Evolutionary conservation across 768 basidiomycete genomes (phyloP), one percentile per base, ranked within the genome.

Genomic region (Sistotremastrum niveocremeum): DNA sequence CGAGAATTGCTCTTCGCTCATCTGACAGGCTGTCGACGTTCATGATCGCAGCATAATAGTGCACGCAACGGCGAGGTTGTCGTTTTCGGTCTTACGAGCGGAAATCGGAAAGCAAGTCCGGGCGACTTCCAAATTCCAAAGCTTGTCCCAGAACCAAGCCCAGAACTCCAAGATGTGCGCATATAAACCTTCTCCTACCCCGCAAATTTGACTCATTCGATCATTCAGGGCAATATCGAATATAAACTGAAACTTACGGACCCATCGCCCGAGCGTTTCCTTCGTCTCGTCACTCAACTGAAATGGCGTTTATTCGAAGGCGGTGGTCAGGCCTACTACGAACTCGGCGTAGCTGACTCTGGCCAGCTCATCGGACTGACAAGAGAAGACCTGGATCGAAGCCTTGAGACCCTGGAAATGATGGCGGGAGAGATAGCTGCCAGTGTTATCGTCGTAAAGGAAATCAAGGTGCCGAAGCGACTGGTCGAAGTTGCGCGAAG

Each of bases 371-470:
- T 95, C 43, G 93, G 93, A 2, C 73, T 97, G 5, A 68, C 74
- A 3, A 67, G 74, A 50, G 61, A 63, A 3, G 83, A 93, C 59
- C 76, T 98, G 52, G 83, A 85, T 48, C 73, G 74, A 53, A 88
- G 84, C 3, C 64, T 98, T 36, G 79, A 81, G 54, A 94, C 91
- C 0, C 75, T 98, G 9, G 86, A 86, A 59, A 79, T 77, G 68
- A 98, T 98, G 93, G 90, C 91, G 0, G 79, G 81, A 29, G 90
- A 94, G 57, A 83, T 97, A 37, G 90, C 89, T 1, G 93, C 88
- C 0, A 86, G 85, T 29, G 88, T 95, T 46, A 79, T 91, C 42
- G 77, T 95, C 32, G 82, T 91, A 11, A 88, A 87, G 64, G 87
- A 91, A 57, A 77, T 94, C 31, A 81, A 84, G 54, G 77, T 90